Base-by-base conservation (phyloP, 129 eudicot genomes). In the Chrysanthemum makinoi region DNA sequence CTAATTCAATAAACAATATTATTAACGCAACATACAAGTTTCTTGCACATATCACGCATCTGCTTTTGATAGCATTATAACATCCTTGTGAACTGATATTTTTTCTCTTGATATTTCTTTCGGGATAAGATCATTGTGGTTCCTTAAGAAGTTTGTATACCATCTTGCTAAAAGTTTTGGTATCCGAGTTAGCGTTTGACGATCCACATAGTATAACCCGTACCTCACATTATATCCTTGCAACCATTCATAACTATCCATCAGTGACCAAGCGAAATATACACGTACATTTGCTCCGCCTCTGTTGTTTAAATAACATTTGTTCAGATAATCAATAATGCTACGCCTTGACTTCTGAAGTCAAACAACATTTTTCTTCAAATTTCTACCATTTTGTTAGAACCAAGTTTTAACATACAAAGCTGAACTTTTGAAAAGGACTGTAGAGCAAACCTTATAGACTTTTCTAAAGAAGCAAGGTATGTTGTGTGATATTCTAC, bases 271-370 rank as follows among this genome's bases (percentile, higher is more conserved):
- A n/a, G 78, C 48, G 14, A 89, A 89, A 76, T 89, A 89, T 3
- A 96, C 96, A 3, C 88, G 86, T n/a, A 93, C 96, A 69, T 93
- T 84, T 9, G 95, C 92, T n/a, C 95, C 98, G 24, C 70, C 78
- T 79, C 96, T 89, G 71, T 66, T 28, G 44, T 28, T 22, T 66
- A 15, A 44, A 61, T 22, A 19, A 50, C 18, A 3, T 12, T 70
- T 51, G 20, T 59, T 58, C 16, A 33, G 0, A 33, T 14, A 15
- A 72, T 44, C 7, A 44, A 28, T 30, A 68, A n/a, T 51, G 30
- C 20, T 15, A 46, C 49, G 44, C 14, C 24, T 44, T 47, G 43
- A 17, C 49, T 24, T 60, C 49, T 62, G 3, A 63, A 50, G 8
- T 77, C 46, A 61, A 77, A 70, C 10, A 30, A 39, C 46, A 39